These are phyloP conservation scores for Kewa caespitosa DNA, from an alignment of 179 eudicot genomes.

Conservation along the genomic window DNA sequence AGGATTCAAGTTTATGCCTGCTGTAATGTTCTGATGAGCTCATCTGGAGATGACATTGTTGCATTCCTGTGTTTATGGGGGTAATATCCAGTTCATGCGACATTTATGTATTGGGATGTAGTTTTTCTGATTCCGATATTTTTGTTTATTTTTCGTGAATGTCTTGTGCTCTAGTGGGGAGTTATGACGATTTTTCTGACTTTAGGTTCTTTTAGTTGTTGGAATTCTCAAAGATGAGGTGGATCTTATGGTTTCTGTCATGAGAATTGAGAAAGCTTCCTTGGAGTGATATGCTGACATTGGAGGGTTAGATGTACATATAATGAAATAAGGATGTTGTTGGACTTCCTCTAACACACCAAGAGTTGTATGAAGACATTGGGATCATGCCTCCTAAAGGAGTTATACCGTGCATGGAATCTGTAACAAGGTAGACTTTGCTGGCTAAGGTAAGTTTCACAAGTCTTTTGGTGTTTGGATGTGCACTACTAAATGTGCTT, in stretches of 20 bases:
- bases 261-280: slow-evolving; percentile 89
- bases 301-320: slow-evolving; percentile 81
- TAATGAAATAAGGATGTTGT: slow-evolving; percentile 86
- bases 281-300: slow-evolving; percentile 83
- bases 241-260: slow-evolving; percentile 85
- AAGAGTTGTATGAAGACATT: slow-evolving; percentile 80
- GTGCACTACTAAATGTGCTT: no score
- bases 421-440: slow-evolving; percentile 80
- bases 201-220: slow-evolving; percentile 79
- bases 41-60: no score
- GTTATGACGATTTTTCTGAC: neutral
- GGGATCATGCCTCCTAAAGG: slow-evolving; percentile 87
- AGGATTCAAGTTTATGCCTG: no score
- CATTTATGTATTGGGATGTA: no score
- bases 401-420: slow-evolving; percentile 78
- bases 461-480: no score
- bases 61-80: no score
- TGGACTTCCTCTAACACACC: slow-evolving; percentile 80
- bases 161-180: no score
- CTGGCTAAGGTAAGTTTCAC: slow-evolving; percentile 71
- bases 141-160: no score
- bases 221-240: slow-evolving; percentile 83
- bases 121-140: no score
- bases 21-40: no score
- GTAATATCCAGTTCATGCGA: no score